Evolutionary conservation across 352 stramenopile genomes (phyloP).

Genomic region (Blastocystis sp.): DNA sequence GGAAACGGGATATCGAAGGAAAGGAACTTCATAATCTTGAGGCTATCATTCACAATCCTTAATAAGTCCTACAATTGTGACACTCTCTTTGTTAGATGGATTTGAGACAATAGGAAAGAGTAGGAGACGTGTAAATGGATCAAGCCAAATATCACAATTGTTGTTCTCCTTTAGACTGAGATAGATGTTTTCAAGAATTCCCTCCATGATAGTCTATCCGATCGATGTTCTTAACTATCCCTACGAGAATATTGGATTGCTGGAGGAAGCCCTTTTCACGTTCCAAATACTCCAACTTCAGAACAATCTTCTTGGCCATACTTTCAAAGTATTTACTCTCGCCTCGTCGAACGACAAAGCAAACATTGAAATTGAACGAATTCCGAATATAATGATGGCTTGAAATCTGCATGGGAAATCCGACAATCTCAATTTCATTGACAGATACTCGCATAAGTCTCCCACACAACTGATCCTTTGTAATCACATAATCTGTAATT

Average conservation of each 20-base stretch:
- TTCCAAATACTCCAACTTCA: conserved; percentile 50
- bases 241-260: conserved; percentile 1
- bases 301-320: conserved; percentile 50
- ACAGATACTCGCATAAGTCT: conserved; percentile 1
- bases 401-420: conserved; percentile 52
- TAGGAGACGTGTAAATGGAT: conserved; percentile 44
- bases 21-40: conserved; percentile 39
- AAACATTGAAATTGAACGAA: conserved; percentile 55
- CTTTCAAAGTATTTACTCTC: conserved; percentile 8
- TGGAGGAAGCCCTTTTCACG: conserved; percentile 42
- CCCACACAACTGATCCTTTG: conserved; percentile 49
- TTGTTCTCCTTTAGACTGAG: conserved; percentile 15
- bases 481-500: conserved; percentile 42
- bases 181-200: background rate
- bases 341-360: conserved; percentile 24
- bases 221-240: background rate
- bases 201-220: background rate
- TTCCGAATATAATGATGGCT: conserved; percentile 46
- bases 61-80: background rate
- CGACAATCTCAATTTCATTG: background rate
- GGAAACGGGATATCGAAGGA: background rate
- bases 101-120: background rate
- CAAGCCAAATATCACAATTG: conserved; percentile 51
- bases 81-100: background rate
- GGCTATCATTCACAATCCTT: background rate